These are phyloP conservation scores for Wickerhamiella occidentalis DNA, from an alignment of 805 yeast genomes.

Conservation along the genomic window DNA sequence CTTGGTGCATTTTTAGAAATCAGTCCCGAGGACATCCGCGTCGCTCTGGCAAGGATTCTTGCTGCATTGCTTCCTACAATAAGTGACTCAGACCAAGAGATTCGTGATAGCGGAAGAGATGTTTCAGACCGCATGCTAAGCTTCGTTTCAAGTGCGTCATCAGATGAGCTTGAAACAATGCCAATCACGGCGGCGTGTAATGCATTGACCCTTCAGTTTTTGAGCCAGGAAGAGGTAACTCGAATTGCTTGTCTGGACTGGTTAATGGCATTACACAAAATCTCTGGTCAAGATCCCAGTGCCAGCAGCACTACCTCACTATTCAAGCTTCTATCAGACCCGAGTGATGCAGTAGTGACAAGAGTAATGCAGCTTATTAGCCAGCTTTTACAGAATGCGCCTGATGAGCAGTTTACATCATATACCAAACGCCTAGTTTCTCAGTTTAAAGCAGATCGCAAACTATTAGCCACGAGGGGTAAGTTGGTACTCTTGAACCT, in stretches of 20 bases:
- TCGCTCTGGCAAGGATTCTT: slow-evolving; percentile 62
- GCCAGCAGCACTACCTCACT: slow-evolving; percentile 65
- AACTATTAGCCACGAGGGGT: slow-evolving; percentile 56
- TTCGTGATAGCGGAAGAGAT: slow-evolving; percentile 42
- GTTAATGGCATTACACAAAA: slow-evolving; percentile 66
- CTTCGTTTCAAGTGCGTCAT: slow-evolving; percentile 34
- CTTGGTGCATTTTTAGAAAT: slow-evolving; percentile 56
- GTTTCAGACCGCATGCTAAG: slow-evolving; percentile 48
- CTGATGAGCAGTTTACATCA: slow-evolving; percentile 61
- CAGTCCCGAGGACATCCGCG: slow-evolving; percentile 63
- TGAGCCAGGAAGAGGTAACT: slow-evolving; percentile 67
- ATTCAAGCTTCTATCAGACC: slow-evolving; percentile 58
- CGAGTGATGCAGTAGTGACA: slow-evolving; percentile 66
- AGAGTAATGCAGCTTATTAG: slow-evolving; percentile 62
- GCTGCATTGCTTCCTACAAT: slow-evolving; percentile 53
- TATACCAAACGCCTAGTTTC: slow-evolving; percentile 61
- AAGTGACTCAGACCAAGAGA: slow-evolving; percentile 38
- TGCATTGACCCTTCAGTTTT: slow-evolving; percentile 58
- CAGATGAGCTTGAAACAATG: slow-evolving; percentile 29
- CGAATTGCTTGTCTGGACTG: slow-evolving; percentile 79
- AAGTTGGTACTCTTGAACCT: slow-evolving; percentile 75
- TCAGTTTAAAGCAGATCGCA: slow-evolving; percentile 57
- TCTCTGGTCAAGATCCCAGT: slow-evolving; percentile 35
- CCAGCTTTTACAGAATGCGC: slow-evolving; percentile 55
- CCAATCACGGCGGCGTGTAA: slow-evolving; percentile 48